Percentiles rank a stretch among this genome's conserved stretches.
Evolutionary conservation across 805 yeast species (phyloP).

Genomic region (Peterozyma toletana): DNA sequence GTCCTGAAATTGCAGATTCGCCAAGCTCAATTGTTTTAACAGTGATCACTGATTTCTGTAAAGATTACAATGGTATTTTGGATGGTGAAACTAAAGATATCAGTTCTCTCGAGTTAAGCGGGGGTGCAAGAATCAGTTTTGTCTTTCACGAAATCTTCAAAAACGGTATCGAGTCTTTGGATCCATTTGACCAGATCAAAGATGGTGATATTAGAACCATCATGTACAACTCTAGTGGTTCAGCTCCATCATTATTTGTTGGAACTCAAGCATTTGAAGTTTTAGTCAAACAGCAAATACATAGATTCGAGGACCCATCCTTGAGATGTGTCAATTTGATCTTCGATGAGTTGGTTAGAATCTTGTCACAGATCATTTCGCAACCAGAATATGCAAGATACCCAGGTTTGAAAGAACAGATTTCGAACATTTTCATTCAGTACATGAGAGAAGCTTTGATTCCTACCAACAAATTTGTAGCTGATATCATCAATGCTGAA

Average conservation of each 20-base stretch:
- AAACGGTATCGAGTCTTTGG: constrained; percentile 85
- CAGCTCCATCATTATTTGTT: constrained; percentile 92
- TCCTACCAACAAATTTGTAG: constrained; percentile 83
- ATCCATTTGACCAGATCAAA: constrained; percentile 94
- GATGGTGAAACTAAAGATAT: constrained; percentile 92
- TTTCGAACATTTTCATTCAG: constrained; percentile 71
- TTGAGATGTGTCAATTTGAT: constrained; percentile 82
- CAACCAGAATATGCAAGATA: constrained; percentile 83
- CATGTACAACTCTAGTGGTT: constrained; percentile 93
- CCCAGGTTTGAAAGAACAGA: constrained; percentile 84
- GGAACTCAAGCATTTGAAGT: constrained; percentile 98
- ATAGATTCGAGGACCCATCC: constrained; percentile 91
- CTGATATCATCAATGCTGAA: constrained; percentile 78
- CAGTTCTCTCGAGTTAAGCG: constrained; percentile 83
- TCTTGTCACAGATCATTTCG: constrained; percentile 73
- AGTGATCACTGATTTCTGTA: constrained; percentile 87
- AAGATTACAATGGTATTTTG: constrained; percentile 83
- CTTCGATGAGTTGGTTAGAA: constrained; percentile 91
- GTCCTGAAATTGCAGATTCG: constrained; percentile 84
- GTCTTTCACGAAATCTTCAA: constrained; percentile 95
- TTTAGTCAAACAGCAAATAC: constrained; percentile 87
- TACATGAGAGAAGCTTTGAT: constrained; percentile 70
- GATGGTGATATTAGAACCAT: constrained; percentile 95
- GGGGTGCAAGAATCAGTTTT: constrained; percentile 96
- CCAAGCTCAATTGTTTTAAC: constrained; percentile 85